These are phyloP conservation scores for Berberis vulgaris DNA, from an alignment of 164 flowering plant genomes.

Conservation along the genomic window DNA sequence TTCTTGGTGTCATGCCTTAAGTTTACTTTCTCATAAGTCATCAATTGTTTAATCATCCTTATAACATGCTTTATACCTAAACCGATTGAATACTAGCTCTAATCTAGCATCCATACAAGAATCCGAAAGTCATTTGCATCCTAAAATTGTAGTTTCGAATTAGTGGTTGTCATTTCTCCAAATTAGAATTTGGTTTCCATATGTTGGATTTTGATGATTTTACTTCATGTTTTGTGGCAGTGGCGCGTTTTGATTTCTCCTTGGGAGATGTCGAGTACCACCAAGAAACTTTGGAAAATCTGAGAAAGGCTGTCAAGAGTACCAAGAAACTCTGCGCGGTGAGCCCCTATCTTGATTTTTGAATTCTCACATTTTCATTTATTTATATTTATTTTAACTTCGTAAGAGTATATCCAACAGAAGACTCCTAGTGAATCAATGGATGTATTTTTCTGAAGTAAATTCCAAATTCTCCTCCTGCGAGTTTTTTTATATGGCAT, in stretches of 20 bases:
- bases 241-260: conserved; percentile 90
- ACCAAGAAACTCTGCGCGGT: conserved; percentile 94
- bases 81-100: neutral
- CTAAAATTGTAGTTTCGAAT: neutral
- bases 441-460: too few species aligned
- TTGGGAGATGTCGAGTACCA: conserved; percentile 80
- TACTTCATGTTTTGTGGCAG: conserved; percentile 23
- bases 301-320: conserved; percentile 72
- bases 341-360: conserved; percentile 12
- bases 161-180: neutral
- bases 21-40: too few species aligned
- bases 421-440: too few species aligned
- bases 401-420: too few species aligned
- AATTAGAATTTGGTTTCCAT: neutral
- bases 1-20: too few species aligned
- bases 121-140: neutral
- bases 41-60: too few species aligned
- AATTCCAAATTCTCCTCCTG: too few species aligned
- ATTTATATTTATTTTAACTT: too few species aligned
- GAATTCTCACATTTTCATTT: too few species aligned
- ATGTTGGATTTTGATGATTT: neutral
- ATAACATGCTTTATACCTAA: too few species aligned
- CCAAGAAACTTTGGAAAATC: conserved; percentile 78
- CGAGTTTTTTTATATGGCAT: too few species aligned
- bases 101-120: too few species aligned